These are phyloP conservation scores for Aegilops longissima DNA, from an alignment of 176 grass and related monocot species.

Conservation along the genomic window DNA sequence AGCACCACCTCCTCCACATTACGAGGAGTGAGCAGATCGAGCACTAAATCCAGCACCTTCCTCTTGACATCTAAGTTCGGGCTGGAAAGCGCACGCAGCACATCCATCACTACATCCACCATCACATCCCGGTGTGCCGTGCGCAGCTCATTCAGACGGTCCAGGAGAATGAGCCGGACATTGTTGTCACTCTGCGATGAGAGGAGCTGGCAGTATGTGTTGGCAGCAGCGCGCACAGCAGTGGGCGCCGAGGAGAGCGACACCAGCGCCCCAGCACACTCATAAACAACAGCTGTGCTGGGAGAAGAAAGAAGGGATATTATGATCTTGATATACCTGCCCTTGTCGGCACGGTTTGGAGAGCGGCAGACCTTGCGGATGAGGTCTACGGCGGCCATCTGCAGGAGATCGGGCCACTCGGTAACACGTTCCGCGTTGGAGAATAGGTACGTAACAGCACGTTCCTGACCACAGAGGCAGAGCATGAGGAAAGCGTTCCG, in stretches of 20 bases:
- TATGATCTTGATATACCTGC: slow-evolving; percentile 73
- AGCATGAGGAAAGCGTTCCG: slow-evolving; percentile 80
- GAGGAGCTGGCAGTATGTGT: slow-evolving; percentile 67
- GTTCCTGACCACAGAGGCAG: slow-evolving; percentile 48
- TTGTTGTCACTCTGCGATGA: slow-evolving; percentile 82
- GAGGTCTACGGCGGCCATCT: slow-evolving; percentile 75
- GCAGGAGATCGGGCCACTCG: slow-evolving; percentile 68
- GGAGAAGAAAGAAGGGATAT: slow-evolving; percentile 56
- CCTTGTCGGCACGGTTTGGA: slow-evolving; percentile 54
- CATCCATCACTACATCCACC: slow-evolving; percentile 75
- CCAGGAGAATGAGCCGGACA: slow-evolving; percentile 76
- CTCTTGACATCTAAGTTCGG: slow-evolving; percentile 67
- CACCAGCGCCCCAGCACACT: slow-evolving; percentile 55
- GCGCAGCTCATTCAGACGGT: slow-evolving; percentile 63
- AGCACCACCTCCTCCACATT: slow-evolving; percentile 82
- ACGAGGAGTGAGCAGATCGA: slow-evolving; percentile 57
- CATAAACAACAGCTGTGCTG: slow-evolving; percentile 57
- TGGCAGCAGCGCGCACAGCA: slow-evolving; percentile 56
- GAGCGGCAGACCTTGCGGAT: slow-evolving; percentile 66
- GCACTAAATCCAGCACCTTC: slow-evolving; percentile 76
- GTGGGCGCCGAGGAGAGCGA: slow-evolving; percentile 71
- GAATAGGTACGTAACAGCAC: slow-evolving; percentile 57
- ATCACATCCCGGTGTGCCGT: slow-evolving; percentile 57
- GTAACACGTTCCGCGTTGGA: slow-evolving; percentile 56
- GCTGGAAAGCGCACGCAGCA: slow-evolving; percentile 53